Base-by-base conservation (phyloP, 106 monocot genomes). In the Dendrobium huoshanense region DNA sequence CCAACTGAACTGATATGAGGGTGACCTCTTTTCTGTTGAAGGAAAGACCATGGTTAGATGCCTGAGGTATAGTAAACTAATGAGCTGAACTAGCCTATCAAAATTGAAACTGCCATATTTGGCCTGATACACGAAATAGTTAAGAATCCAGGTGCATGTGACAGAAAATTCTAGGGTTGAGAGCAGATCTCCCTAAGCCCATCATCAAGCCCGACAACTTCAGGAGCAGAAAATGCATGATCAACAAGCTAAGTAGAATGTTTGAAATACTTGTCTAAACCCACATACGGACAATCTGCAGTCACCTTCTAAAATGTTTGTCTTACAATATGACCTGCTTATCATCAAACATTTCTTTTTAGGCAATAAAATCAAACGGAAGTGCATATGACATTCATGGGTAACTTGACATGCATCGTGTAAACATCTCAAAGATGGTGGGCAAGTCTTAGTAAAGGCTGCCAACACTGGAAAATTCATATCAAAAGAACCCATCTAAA, bases 1-100 rank as follows among this genome's bases (percentile, higher is more conserved):
- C 95, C 91, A 79, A 88, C 81, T 42, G 99, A 95, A 82, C 93
- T 88, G 77, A 93, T 91, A 79, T 87, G 92, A 42, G 80, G 75
- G n/a, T 87, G 86, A 55, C 87, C 89, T 77, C 91, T 83, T 81
- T 82, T 90, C 95, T 99, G 81, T 59, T 41, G 27, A 80, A 78
- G 79, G 22, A 88, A 9, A 67, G 25, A 84, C 10, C 43, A 75
- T 79, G 27, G 77, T 80, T 77, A 85, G 77, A 80, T 44, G 54
- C 45, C 77, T 22, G 67, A 70, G 15, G 17, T 37, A 37, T 37
- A 37, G 37, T 3, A 37, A 54, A 51, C 10, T 78, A 40, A 67
- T 43, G 58, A 19, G 20, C n/a, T 74, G 37, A 0, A 67, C 29
- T 9, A 0, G 22, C 67, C 67, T 1, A 72, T 40, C 40, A 72